phyloP scores from a whole-genome alignment of 1,284 basidiomycete genomes.

The Thelephora terrestris region DNA sequence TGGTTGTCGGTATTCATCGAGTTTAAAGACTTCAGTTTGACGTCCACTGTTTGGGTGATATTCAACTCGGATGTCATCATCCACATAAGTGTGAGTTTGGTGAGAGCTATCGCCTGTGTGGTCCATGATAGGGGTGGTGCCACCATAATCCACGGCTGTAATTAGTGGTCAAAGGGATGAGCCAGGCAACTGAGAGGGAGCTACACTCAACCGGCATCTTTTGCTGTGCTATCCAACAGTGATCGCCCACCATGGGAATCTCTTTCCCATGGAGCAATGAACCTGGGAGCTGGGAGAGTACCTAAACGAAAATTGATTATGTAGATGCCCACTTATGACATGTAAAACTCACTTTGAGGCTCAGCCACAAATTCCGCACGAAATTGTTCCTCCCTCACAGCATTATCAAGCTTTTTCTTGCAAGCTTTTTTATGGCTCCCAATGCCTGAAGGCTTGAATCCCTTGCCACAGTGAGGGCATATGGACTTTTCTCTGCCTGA shows the following conservation, averaged over 20 bases:
- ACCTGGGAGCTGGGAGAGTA: too few species aligned
- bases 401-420: neutral
- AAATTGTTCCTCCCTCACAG: neutral
- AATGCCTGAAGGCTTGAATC: neutral
- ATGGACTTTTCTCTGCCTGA: neutral
- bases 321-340: too few species aligned
- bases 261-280: neutral
- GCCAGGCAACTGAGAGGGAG: neutral
- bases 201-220: neutral
- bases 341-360: neutral
- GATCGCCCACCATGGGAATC: neutral
- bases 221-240: neutral
- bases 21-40: neutral
- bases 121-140: neutral
- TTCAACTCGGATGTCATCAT: constrained; percentile 8
- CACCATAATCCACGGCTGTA: neutral
- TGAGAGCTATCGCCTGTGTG: neutral
- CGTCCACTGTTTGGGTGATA: constrained; percentile 7
- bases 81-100: neutral
- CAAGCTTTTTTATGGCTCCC: neutral
- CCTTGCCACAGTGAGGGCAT: neutral
- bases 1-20: neutral
- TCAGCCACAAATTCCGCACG: neutral
- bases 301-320: too few species aligned
- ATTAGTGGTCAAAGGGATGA: neutral